A percentile compares a stretch with the other conserved stretches of the same genome.
These are phyloP conservation scores for Aspergillus sclerotialis DNA, from an alignment of 2,329 filamentous ascomycete species.

Conservation along the genomic window DNA sequence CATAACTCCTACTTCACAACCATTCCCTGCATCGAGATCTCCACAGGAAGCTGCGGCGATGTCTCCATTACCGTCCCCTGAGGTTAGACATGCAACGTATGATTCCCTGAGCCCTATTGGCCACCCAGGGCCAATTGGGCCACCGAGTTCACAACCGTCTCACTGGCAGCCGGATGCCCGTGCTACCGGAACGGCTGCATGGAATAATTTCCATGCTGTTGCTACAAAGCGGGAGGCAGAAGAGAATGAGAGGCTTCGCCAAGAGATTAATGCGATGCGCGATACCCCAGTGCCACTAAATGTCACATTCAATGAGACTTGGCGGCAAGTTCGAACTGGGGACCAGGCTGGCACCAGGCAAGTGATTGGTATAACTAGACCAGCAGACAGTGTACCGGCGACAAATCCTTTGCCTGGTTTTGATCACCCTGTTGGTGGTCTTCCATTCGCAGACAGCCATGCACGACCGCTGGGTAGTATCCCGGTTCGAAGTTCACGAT, in stretches of 20 bases:
- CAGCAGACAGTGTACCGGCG: constrained; percentile 20
- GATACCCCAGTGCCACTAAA: constrained; percentile 29
- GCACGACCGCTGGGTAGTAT: constrained; percentile 27
- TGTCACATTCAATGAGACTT: constrained; percentile 38
- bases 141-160: constrained; percentile 31
- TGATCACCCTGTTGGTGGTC: constrained; percentile 28
- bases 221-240: constrained; percentile 35
- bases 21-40: constrained; percentile 24
- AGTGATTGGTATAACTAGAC: constrained; percentile 29
- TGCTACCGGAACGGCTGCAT: constrained; percentile 28
- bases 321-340: constrained; percentile 38
- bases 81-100: constrained; percentile 28
- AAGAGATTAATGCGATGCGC: constrained; percentile 31
- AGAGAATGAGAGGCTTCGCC: constrained; percentile 33
- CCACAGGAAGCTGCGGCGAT: constrained; percentile 28
- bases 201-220: constrained; percentile 38
- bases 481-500: constrained; percentile 39
- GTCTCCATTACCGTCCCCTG: constrained; percentile 32
- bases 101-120: constrained; percentile 34
- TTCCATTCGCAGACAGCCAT: constrained; percentile 29
- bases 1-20: constrained; percentile 25
- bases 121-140: constrained; percentile 41
- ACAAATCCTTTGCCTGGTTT: constrained; percentile 28
- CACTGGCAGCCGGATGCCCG: constrained; percentile 25
- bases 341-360: constrained; percentile 35